A percentile compares a stretch with the other conserved stretches of the same genome.
Evolutionary conservation across 129 eudicot genomes (phyloP).

Genomic region (Arctium minus): DNA sequence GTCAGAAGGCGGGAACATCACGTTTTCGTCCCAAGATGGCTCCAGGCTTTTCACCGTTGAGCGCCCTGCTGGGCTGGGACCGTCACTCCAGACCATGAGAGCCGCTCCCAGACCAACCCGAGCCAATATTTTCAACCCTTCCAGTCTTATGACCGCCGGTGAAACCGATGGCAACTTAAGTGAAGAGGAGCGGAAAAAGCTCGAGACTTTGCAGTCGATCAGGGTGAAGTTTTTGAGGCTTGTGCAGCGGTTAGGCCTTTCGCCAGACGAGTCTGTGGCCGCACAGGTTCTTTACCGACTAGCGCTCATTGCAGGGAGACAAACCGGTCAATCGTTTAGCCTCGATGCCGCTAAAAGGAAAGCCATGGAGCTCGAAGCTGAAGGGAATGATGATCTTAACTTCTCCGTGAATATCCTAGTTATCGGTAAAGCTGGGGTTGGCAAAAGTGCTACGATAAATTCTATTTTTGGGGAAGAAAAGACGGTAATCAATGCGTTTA

Average conservation of each 20-base stretch:
- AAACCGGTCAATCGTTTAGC: constrained; percentile 52
- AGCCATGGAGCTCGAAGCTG: constrained; percentile 73
- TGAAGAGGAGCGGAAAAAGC: constrained; percentile 85
- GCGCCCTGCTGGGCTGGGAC: constrained; percentile 90
- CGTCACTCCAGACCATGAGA: constrained; percentile 61
- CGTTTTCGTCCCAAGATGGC: constrained; percentile 75
- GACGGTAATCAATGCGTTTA: constrained; percentile 65
- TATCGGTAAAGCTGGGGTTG: constrained; percentile 93
- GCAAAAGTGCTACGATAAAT: constrained; percentile 96
- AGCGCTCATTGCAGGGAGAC: constrained; percentile 78
- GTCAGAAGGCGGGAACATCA: constrained; percentile 59
- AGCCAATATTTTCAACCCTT: constrained; percentile 42
- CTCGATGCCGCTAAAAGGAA: constrained; percentile 72
- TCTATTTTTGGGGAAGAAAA: constrained; percentile 88
- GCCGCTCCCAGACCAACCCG: constrained; percentile 57
- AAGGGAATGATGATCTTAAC: constrained; percentile 51
- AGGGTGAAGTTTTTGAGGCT: constrained; percentile 88
- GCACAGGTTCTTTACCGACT: constrained; percentile 85
- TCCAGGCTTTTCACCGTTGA: constrained; percentile 88
- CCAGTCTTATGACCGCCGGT: constrained; percentile 25
- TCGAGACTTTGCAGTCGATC: constrained; percentile 69
- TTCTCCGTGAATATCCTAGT: constrained; percentile 71
- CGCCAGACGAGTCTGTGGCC: constrained; percentile 72
- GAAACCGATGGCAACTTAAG: constrained; percentile 61
- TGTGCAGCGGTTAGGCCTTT: constrained; percentile 71